phyloP scores from a whole-genome alignment of 805 yeast species.

The Starmerella roubikii region DNA sequence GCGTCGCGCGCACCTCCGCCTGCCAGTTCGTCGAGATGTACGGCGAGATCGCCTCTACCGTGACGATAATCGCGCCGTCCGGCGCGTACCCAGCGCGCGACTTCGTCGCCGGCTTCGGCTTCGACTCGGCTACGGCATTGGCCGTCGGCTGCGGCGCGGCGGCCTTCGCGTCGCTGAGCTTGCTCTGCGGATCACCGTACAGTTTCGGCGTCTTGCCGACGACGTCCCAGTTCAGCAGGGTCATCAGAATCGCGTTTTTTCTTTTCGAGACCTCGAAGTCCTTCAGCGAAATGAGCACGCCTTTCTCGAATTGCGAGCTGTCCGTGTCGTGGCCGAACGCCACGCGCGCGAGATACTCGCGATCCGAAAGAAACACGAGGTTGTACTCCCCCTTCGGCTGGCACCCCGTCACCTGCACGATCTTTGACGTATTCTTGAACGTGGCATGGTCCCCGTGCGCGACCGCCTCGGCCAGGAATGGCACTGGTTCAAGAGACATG shows the following conservation, averaged over 20 bases:
- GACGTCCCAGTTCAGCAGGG: constrained; percentile 1
- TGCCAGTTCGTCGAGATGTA: constrained; percentile 75
- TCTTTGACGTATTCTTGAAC: neutral
- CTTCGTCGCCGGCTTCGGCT: neutral
- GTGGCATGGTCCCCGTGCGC: neutral
- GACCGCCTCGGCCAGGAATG: neutral
- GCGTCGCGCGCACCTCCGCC: constrained; percentile 81
- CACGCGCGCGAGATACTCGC: neutral
- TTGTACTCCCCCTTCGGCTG: neutral
- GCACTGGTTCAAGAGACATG: too few species aligned
- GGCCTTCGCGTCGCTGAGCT: neutral
- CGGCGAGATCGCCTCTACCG: constrained; percentile 46
- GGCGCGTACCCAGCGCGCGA: neutral
- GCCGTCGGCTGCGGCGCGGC: neutral
- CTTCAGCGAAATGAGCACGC: neutral
- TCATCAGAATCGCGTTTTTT: neutral
- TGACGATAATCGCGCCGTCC: neutral
- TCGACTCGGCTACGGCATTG: neutral
- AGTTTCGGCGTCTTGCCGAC: neutral
- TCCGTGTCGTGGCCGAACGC: constrained; percentile 1
- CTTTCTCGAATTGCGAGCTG: neutral
- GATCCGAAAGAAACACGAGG: neutral
- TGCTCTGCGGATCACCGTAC: neutral
- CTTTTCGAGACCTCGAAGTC: neutral
- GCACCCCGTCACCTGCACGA: neutral